Percentiles rank a stretch among this genome's conserved stretches.
phyloP scores from a whole-genome alignment of 768 basidiomycete genomes.

The Collybiopsis luxurians region DNA sequence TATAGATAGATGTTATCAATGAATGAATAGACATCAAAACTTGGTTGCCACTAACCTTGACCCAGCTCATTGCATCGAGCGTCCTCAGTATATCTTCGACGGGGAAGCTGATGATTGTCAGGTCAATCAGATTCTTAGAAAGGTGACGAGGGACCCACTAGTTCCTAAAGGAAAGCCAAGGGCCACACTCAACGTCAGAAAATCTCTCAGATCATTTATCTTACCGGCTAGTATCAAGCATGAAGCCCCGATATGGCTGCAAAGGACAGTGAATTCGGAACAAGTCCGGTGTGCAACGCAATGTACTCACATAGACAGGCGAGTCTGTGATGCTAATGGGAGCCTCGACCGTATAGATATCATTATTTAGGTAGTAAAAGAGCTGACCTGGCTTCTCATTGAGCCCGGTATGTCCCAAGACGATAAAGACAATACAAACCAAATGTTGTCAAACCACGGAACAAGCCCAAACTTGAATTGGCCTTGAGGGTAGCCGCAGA shows the following conservation, averaged over 20 bases:
- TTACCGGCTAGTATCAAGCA: slow-evolving; percentile 61
- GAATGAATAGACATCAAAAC: background rate
- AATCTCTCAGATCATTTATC: too few species aligned
- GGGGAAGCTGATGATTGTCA: slow-evolving; percentile 43
- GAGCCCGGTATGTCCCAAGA: too few species aligned
- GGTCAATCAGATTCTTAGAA: background rate
- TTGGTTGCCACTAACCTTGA: slow-evolving; percentile 44
- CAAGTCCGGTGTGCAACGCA: background rate
- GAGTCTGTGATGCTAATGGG: slow-evolving; percentile 61
- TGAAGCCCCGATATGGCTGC: slow-evolving; percentile 72
- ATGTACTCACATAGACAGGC: slow-evolving; percentile 60
- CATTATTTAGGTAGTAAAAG: slow-evolving; percentile 51
- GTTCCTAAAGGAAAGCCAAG: slow-evolving; percentile 45
- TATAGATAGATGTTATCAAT: slow-evolving; percentile 16
- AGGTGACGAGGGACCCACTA: slow-evolving; percentile 42
- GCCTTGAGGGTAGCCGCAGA: slow-evolving; percentile 52
- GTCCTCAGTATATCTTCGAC: slow-evolving; percentile 64
- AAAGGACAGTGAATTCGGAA: background rate
- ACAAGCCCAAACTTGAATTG: slow-evolving; percentile 63
- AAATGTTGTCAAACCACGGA: slow-evolving; percentile 76
- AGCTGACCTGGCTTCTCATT: slow-evolving; percentile 35
- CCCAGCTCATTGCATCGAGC: slow-evolving; percentile 74
- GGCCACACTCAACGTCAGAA: too few species aligned
- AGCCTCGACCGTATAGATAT: slow-evolving; percentile 51
- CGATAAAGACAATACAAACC: slow-evolving; percentile 13